These are phyloP conservation scores for Rosa lucieae DNA, from an alignment of 306 rosid species.

Conservation along the genomic window DNA sequence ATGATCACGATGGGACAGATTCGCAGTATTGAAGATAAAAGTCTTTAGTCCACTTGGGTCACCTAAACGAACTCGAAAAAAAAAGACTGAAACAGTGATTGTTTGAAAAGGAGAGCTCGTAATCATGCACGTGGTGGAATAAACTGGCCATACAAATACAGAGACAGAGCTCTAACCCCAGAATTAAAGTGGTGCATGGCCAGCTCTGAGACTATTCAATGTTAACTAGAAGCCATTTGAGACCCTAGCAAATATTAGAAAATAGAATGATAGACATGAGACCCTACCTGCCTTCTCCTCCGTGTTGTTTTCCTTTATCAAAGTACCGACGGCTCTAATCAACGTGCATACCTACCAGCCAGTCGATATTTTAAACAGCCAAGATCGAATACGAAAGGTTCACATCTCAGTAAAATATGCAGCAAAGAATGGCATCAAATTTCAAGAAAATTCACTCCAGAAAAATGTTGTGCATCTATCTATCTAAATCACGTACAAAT, in stretches of 20 bases:
- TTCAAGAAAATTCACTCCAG: neutral
- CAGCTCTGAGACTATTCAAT: neutral
- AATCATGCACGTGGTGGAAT: neutral
- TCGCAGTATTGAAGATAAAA: neutral
- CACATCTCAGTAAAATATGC: neutral
- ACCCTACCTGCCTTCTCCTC: neutral
- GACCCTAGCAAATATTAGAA: neutral
- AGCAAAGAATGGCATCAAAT: neutral
- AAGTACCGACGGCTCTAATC: neutral
- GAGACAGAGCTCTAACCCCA: neutral
- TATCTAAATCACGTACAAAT: neutral
- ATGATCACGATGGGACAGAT: neutral
- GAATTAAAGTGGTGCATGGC: neutral
- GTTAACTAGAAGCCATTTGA: neutral
- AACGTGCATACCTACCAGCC: neutral
- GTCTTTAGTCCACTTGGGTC: slow-evolving; percentile 1
- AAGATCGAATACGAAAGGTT: neutral
- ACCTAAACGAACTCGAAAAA: neutral
- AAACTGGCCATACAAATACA: neutral
- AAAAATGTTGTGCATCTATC: neutral
- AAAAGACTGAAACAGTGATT: neutral
- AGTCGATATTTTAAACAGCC: neutral
- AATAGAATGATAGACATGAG: neutral
- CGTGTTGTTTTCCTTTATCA: neutral
- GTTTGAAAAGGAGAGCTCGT: neutral